Evolutionary conservation across 768 basidiomycete genomes (phyloP), one percentile per base, ranked within the genome.

Genomic region (Macrolepiota dolichaula): DNA sequence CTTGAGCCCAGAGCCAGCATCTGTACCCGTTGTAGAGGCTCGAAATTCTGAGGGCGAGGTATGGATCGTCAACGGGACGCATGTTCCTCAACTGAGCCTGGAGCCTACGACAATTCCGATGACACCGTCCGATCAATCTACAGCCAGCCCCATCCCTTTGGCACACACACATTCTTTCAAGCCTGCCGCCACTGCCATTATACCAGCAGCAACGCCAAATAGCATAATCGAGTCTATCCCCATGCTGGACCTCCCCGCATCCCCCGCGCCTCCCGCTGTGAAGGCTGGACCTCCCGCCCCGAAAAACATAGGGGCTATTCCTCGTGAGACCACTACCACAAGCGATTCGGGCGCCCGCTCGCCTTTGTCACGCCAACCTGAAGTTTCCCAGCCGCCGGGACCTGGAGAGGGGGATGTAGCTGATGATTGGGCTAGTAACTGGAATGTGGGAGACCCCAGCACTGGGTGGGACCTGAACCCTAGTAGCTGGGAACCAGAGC

Each of bases 391-490:
- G 3, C 22, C 22, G 7, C 15, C 40, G n/a, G 27, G 17, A 11
- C 17, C 22, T 19, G 36, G 29, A 7, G 29, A 38, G 9, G 24
- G 15, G 2, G 19, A 17, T 35, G 10, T 12, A 17, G 49, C 1
- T 24, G 57, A 59, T 38, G 57, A 59, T 25, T 59, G 57, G 57
- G 29, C 11, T 24, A 32, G 46, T 13, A 47, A 46, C 2, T 57
- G 56, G 56, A 50, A 22, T 5, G 12, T n/a, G 15, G 42, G 42
- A 17, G 19, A 44, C n/a, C 42, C 29, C 19, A 49, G 47, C 35
- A 36, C 40, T 47, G 47, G 57, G 15, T 59, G 57, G 57, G 38
- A 51, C 17, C 38, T 47, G 50, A 38, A 49, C 37, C 36, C 32
- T 27, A 15, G 11, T 2, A 29, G 51, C n/a, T 59, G 57, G 57